A percentile compares a stretch with the other conserved stretches of the same genome.
Evolutionary conservation across 2,329 filamentous ascomycete species (phyloP).

Genomic region (Colletotrichum tanaceti): DNA sequence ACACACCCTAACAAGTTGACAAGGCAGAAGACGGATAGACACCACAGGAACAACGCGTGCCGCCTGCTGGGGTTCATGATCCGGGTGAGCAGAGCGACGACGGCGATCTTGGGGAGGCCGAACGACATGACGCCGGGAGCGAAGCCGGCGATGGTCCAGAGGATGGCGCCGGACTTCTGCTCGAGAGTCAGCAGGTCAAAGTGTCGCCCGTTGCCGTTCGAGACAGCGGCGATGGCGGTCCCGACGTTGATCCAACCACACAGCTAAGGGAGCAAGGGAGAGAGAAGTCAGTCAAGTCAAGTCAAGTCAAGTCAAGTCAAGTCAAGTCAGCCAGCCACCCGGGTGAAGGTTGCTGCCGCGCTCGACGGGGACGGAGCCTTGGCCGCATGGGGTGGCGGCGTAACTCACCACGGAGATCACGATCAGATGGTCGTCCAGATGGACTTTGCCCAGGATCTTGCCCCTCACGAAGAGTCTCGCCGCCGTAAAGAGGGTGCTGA

Average conservation of each 20-base stretch:
- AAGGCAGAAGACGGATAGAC: too few relatives aligned
- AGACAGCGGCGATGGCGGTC: too few relatives aligned
- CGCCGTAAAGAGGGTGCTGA: conserved; percentile 47
- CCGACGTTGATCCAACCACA: conserved; percentile 50
- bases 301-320: too few relatives aligned
- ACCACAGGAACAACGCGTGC: too few relatives aligned
- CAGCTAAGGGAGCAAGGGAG: conserved; percentile 42
- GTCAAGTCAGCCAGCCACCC: too few relatives aligned
- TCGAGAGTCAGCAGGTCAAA: conserved; percentile 46
- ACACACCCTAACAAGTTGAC: too few relatives aligned
- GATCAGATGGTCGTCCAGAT: conserved; percentile 54
- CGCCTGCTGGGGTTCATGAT: too few relatives aligned
- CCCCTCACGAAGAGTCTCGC: conserved; percentile 48
- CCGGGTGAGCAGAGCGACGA: too few relatives aligned
- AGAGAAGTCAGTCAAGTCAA: too few relatives aligned
- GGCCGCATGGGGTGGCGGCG: not conserved
- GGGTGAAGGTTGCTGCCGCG: too few relatives aligned
- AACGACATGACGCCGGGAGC: conserved; percentile 54
- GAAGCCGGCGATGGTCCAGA: conserved; percentile 53
- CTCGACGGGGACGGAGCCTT: not conserved
- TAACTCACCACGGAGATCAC: conserved; percentile 47
- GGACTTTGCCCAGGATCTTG: conserved; percentile 48
- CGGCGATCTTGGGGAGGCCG: conserved; percentile 45
- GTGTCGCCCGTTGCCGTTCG: conserved; percentile 51
- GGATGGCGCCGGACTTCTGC: conserved; percentile 48